Percentiles rank a stretch among this genome's conserved stretches.
phyloP scores from a whole-genome alignment of 768 basidiomycete genomes.

The Phanerochaete carnosa region DNA sequence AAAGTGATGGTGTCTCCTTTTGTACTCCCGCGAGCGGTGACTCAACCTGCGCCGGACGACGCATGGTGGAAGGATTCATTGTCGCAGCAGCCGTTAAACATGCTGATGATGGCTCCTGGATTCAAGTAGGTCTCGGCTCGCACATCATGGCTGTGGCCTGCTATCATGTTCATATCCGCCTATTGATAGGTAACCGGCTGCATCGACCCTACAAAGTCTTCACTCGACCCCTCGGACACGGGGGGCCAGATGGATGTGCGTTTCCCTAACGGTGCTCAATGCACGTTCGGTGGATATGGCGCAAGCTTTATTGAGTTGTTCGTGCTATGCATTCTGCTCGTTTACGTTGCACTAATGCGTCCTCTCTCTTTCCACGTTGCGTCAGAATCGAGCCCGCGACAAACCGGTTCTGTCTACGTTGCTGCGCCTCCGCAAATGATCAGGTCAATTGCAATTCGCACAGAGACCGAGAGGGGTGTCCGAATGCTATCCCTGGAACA shows the following conservation, averaged over 20 bases:
- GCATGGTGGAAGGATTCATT: constrained; percentile 35
- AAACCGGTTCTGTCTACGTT: constrained; percentile 47
- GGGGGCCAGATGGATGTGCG: constrained; percentile 51
- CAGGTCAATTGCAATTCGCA: constrained; percentile 52
- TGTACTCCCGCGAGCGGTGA: constrained; percentile 29
- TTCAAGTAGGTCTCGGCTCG: constrained; percentile 29
- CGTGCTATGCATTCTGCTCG: constrained; percentile 15
- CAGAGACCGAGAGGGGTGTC: constrained; percentile 42
- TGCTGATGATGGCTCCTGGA: constrained; percentile 36
- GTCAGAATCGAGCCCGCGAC: constrained; percentile 43
- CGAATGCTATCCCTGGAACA: constrained; percentile 39
- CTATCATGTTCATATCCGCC: neutral
- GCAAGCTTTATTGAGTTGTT: constrained; percentile 52
- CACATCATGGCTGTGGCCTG: neutral
- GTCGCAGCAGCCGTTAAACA: constrained; percentile 30
- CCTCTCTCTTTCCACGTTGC: neutral
- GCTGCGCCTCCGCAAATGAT: constrained; percentile 39
- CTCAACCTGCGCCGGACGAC: constrained; percentile 22
- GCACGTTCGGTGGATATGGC: constrained; percentile 46
- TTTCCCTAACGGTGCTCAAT: constrained; percentile 52
- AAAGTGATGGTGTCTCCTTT: constrained; percentile 33
- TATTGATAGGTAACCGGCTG: constrained; percentile 37
- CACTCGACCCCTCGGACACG: constrained; percentile 29
- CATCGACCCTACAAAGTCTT: constrained; percentile 31
- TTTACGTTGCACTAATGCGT: neutral